Evolutionary conservation across 2,329 filamentous ascomycete genomes (phyloP), one percentile per base, ranked within the genome.

Genomic region (Cercospora berteroae): DNA sequence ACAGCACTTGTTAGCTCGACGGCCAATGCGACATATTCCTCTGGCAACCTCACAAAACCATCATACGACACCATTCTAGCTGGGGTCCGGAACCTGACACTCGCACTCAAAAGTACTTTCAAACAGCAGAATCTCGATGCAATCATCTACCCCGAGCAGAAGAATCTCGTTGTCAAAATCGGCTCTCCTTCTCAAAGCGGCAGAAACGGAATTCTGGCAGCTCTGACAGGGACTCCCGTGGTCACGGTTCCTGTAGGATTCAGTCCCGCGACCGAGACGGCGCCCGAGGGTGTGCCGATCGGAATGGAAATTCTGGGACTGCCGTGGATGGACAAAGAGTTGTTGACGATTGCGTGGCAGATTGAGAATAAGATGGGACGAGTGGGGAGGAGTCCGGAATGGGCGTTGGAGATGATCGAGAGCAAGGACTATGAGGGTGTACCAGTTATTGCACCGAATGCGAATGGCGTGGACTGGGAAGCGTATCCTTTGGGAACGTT

Each of bases 131-230:
- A 76, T 0, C 79, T 90, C 13, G 85, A 88, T 73, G 87, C 84
- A 0, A 72, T 90, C 39, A 83, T 89, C 71, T 90, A 90, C 75
- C 88, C 88, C 0, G 84, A 90, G 74, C 88, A 90, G 72, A 84
- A 84, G 73, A 88, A 88, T 63, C 82, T 90, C 1, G 86, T 88
- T 5, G 87, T 89, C 2, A 82, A 83, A 56, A 76, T 89, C 25
- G 87, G 87, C 3, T 82, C 83, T 0, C 80, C 83, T 0, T 84
- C 82, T 0, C 88, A 90, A 77, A 79, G 79, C n/a, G 87, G 87
- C 1, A 80, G 88, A 2, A 90, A 87, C 70, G 85, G 85, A 2
- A 84, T 86, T 57, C 73, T 87, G 1, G 85, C 84, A 2, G 84
- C 85, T 0, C 73, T 87, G 63, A 86, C 84, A 1, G 85, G 85